A percentile compares a stretch with the other conserved stretches of the same genome.
These are phyloP conservation scores for Solanum boliviense DNA, from an alignment of 257 asterid genomes.

Conservation along the genomic window DNA sequence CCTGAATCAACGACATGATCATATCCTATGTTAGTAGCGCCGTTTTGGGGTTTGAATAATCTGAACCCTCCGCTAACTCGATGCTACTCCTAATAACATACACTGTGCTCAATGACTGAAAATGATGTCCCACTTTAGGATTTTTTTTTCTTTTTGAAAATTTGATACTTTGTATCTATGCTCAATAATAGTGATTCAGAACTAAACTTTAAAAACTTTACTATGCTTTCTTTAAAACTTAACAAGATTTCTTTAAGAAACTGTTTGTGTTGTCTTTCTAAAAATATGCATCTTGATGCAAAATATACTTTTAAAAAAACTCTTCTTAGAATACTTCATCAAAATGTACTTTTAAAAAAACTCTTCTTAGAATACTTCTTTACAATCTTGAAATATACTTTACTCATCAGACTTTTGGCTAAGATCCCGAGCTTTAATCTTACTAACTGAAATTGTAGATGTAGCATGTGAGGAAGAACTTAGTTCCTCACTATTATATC, in stretches of 20 bases:
- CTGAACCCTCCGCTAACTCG: not conserved
- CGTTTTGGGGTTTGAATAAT: not conserved
- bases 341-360: too few relatives aligned
- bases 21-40: not conserved
- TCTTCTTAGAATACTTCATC: not conserved
- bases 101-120: not conserved
- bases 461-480: too few relatives aligned
- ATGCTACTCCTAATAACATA: not conserved
- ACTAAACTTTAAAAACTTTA: not conserved
- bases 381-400: not conserved
- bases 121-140: not conserved
- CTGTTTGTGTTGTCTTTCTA: not conserved
- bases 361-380: not conserved
- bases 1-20: not conserved
- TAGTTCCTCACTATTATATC: too few relatives aligned
- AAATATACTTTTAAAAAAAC: too few relatives aligned
- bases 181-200: not conserved
- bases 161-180: not conserved
- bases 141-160: too few relatives aligned
- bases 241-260: not conserved
- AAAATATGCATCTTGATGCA: not conserved
- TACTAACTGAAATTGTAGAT: too few relatives aligned
- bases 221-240: not conserved
- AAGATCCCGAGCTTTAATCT: not conserved
- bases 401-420: too few relatives aligned